A percentile compares a stretch with the other conserved stretches of the same genome.
Conservation (phyloP, 2,329 filamentous ascomycete genomes). For the Penicillium sp. region DNA sequence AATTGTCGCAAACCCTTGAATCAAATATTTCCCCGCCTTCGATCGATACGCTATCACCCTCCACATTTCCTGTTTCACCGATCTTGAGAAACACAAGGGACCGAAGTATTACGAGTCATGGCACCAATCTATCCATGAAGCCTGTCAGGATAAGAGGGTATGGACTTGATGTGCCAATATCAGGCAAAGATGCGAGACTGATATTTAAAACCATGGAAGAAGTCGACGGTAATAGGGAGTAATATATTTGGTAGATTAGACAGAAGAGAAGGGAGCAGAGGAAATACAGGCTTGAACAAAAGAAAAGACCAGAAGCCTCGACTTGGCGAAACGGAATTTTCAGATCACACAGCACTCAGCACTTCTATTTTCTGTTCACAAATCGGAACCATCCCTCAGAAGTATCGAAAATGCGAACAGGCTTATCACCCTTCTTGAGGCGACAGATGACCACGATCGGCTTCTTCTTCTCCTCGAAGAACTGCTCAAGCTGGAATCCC, state of each 20-base stretch:
- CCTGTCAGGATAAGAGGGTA: too few relatives aligned
- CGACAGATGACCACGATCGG: not conserved
- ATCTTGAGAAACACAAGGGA: too few relatives aligned
- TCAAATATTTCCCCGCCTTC: too few relatives aligned
- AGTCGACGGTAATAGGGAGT: too few relatives aligned
- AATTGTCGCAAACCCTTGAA: too few relatives aligned
- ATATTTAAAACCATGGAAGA: too few relatives aligned
- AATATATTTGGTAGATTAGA: not conserved
- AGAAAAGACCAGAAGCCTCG: not conserved
- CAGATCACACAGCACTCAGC: not conserved
- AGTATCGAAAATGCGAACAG: not conserved
- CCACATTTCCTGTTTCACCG: too few relatives aligned
- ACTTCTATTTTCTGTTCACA: not conserved
- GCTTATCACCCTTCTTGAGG: not conserved
- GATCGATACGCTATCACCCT: too few relatives aligned
- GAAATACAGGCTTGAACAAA: not conserved
- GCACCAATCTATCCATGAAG: too few relatives aligned
- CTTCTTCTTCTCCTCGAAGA: not conserved
- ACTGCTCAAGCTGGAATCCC: not conserved
- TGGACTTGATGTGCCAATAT: too few relatives aligned
- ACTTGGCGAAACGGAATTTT: not conserved
- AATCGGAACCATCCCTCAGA: not conserved
- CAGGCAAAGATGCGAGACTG: too few relatives aligned
- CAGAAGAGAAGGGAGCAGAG: not conserved
- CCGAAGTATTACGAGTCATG: too few relatives aligned